Conservation (phyloP, 176 grass and related monocot species). For the Aegilops speltoides region DNA sequence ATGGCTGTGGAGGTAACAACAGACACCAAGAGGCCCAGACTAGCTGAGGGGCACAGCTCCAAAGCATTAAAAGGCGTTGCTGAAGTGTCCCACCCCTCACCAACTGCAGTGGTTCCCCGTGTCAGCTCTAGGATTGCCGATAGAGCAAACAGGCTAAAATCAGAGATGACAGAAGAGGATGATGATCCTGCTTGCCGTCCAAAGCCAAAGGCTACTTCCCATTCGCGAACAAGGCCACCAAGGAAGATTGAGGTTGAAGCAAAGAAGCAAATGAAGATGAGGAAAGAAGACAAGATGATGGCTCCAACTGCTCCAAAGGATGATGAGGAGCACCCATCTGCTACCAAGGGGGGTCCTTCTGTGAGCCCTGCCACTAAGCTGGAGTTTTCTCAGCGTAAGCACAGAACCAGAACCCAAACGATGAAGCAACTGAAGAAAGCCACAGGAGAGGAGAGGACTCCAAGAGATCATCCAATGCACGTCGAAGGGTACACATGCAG, state of each 20-base stretch:
- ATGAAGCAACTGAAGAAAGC: slow-evolving; percentile 48
- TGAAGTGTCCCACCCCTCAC: slow-evolving; percentile 26
- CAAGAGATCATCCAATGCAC: slow-evolving; percentile 29
- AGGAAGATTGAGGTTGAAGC: slow-evolving; percentile 42
- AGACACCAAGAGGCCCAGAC: slow-evolving; percentile 37
- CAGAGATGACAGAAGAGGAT: slow-evolving; percentile 35
- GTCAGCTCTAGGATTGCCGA: slow-evolving; percentile 52
- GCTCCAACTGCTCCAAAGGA: slow-evolving; percentile 24
- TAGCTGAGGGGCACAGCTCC: neutral
- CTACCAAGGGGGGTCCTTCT: slow-evolving; percentile 58
- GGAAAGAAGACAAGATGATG: neutral
- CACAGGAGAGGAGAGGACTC: neutral
- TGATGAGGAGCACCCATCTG: slow-evolving; percentile 35
- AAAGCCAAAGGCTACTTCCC: slow-evolving; percentile 33
- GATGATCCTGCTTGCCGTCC: slow-evolving; percentile 10
- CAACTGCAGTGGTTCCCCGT: slow-evolving; percentile 42
- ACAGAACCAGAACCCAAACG: slow-evolving; percentile 23
- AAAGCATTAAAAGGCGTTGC: slow-evolving; percentile 17
- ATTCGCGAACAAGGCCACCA: slow-evolving; percentile 29
- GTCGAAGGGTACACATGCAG: slow-evolving; percentile 48
- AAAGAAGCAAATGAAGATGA: slow-evolving; percentile 46
- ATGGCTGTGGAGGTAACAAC: slow-evolving; percentile 34
- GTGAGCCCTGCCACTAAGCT: slow-evolving; percentile 57
- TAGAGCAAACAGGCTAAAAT: slow-evolving; percentile 34
- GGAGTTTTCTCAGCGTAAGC: slow-evolving; percentile 57